Percentiles rank a stretch among this genome's conserved stretches.
phyloP scores from a whole-genome alignment of 148 eudicot species.

The Selenicereus undatus region DNA sequence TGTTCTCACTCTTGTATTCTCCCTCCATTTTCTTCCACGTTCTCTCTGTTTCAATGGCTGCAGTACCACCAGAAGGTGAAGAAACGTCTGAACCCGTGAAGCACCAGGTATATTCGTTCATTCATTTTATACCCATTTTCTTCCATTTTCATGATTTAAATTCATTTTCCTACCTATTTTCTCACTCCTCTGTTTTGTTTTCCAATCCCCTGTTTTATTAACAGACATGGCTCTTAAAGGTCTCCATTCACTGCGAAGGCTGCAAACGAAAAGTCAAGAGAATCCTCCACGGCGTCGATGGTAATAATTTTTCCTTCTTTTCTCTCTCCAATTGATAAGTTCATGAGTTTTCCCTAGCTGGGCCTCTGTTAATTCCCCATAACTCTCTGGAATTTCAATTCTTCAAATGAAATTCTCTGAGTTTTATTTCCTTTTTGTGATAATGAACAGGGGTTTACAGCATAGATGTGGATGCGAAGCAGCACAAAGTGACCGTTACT shows the following conservation, averaged over 20 bases:
- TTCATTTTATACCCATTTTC: background rate
- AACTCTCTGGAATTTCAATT: background rate
- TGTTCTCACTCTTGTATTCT: background rate
- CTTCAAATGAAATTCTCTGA: background rate
- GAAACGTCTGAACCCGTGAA: conserved; percentile 30
- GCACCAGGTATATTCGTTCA: conserved; percentile 23
- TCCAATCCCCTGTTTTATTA: background rate
- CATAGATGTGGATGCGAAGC: conserved; percentile 50
- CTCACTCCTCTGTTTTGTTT: background rate
- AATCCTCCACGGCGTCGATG: conserved; percentile 51
- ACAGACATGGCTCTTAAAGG: conserved; percentile 66
- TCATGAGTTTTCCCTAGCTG: background rate
- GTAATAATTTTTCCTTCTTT: conserved; percentile 21
- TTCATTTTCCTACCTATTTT: background rate
- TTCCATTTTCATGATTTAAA: background rate
- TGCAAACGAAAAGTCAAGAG: conserved; percentile 71
- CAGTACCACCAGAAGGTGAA: conserved; percentile 20
- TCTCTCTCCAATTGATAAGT: background rate
- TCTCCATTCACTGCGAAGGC: conserved; percentile 79
- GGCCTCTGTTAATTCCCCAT: background rate
- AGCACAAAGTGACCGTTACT: conserved; percentile 53
- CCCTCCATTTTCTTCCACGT: background rate
- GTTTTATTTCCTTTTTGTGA: background rate
- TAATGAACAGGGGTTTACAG: conserved; percentile 51
- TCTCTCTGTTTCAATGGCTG: conserved; percentile 32